Percentiles rank a stretch among this genome's conserved stretches.
phyloP scores from a whole-genome alignment of 345 rosid genomes.

The Pelargonium nanum region DNA sequence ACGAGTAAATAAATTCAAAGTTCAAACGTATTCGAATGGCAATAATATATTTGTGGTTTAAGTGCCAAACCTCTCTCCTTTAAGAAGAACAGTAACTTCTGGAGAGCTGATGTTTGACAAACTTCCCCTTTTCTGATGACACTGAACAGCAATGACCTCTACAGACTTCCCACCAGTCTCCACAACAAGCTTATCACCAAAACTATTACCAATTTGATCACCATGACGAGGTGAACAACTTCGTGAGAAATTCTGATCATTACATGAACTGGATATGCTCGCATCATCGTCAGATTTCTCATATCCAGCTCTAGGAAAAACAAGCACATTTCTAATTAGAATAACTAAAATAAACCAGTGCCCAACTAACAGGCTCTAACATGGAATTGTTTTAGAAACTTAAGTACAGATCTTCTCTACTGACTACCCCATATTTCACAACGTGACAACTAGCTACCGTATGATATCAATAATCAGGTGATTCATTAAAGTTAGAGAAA shows the following conservation, averaged over 20 bases:
- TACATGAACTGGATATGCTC: constrained; percentile 38
- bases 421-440: no score
- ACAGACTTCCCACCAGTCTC: constrained; percentile 30
- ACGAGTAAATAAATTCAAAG: constrained; percentile 2
- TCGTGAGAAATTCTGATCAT: constrained; percentile 21
- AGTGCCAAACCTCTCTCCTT: constrained; percentile 56
- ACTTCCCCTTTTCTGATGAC: constrained; percentile 34
- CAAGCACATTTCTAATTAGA: background rate
- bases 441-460: background rate
- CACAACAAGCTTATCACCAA: constrained; percentile 26
- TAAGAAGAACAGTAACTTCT: constrained; percentile 24
- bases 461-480: no score
- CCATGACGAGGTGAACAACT: constrained; percentile 33
- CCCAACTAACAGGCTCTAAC: background rate
- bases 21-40: constrained; percentile 2
- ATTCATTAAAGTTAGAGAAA: no score
- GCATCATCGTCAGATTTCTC: constrained; percentile 75
- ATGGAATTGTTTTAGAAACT: background rate
- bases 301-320: constrained; percentile 23
- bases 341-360: background rate
- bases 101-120: constrained; percentile 18
- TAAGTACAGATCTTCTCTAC: no score
- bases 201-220: constrained; percentile 26
- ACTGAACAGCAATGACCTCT: constrained; percentile 23
- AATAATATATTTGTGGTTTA: constrained; percentile 7